These are phyloP conservation scores for Trichoderma guizhouense DNA, from an alignment of 2,329 filamentous ascomycete genomes.

Conservation along the genomic window DNA sequence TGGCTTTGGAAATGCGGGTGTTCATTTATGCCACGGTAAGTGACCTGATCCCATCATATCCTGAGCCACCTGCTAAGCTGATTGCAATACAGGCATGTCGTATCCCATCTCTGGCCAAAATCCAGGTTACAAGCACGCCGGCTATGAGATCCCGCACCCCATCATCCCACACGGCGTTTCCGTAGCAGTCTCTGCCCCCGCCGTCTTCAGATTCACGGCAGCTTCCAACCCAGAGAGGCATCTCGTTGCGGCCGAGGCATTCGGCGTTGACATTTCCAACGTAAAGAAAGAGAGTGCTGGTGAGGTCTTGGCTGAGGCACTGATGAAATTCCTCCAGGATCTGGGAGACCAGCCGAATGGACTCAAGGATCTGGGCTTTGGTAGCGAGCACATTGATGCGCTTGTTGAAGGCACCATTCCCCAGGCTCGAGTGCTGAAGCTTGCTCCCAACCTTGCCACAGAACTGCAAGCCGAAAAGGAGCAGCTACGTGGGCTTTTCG, in stretches of 20 bases:
- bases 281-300: conserved; percentile 89
- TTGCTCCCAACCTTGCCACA: conserved; percentile 76
- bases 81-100: conserved; percentile 66
- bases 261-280: conserved; percentile 83
- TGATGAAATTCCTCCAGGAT: conserved; percentile 74
- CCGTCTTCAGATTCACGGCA: conserved; percentile 90
- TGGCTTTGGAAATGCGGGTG: conserved; percentile 95
- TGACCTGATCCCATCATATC: neutral
- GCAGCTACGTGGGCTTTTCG: conserved; percentile 67
- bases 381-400: conserved; percentile 67
- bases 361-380: conserved; percentile 79
- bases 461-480: conserved; percentile 69
- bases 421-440: conserved; percentile 83
- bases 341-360: conserved; percentile 90
- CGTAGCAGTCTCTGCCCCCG: conserved; percentile 87
- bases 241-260: conserved; percentile 81
- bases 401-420: conserved; percentile 94
- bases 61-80: neutral
- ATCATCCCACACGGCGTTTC: conserved; percentile 96
- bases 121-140: conserved; percentile 77
- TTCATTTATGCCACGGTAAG: conserved; percentile 69
- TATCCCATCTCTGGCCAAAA: conserved; percentile 98
- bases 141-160: conserved; percentile 72
- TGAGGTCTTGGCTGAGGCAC: conserved; percentile 78
- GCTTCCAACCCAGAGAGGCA: conserved; percentile 91